Conservation (phyloP, 1,139 yeast species). For the Debaryomyces nepalensis region DNA sequence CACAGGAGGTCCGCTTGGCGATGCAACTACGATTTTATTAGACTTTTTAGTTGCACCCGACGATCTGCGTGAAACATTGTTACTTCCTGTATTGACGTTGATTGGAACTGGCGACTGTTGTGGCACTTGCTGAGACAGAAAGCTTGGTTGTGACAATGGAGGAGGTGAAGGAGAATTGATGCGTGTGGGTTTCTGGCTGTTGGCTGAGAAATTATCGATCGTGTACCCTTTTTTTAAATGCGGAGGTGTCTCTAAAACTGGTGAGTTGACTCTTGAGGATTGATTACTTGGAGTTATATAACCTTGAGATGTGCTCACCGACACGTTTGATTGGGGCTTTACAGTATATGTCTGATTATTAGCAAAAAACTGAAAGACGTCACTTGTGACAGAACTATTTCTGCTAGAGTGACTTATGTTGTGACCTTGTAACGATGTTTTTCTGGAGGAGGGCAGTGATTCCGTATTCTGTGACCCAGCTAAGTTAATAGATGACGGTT, state of each 20-base stretch:
- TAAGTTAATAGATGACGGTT: conserved; percentile 39
- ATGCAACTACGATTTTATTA: conserved; percentile 42
- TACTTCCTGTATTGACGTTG: conserved; percentile 20
- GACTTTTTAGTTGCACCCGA: conserved; percentile 31
- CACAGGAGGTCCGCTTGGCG: conserved; percentile 70
- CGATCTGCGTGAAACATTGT: conserved; percentile 25
- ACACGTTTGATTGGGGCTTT: neutral
- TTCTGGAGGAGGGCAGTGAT: conserved; percentile 11
- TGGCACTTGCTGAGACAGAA: conserved; percentile 1
- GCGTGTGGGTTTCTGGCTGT: neutral
- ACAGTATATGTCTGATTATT: neutral
- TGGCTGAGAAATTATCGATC: neutral
- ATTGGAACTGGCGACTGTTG: conserved; percentile 24
- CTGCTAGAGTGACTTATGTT: conserved; percentile 16
- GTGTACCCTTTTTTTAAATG: conserved; percentile 9
- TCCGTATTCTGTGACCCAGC: conserved; percentile 16
- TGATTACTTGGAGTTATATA: conserved; percentile 12
- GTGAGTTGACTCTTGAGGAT: conserved; percentile 21
- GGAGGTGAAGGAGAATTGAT: conserved; percentile 22
- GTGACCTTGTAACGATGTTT: conserved; percentile 10
- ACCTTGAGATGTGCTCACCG: conserved; percentile 11
- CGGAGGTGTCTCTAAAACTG: conserved; percentile 15
- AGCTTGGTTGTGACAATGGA: conserved; percentile 14
- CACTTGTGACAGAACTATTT: conserved; percentile 19
- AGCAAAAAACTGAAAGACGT: conserved; percentile 11